Evolutionary conservation across 1,284 basidiomycete genomes (phyloP).

Genomic region (Rhodotorula sp.): DNA sequence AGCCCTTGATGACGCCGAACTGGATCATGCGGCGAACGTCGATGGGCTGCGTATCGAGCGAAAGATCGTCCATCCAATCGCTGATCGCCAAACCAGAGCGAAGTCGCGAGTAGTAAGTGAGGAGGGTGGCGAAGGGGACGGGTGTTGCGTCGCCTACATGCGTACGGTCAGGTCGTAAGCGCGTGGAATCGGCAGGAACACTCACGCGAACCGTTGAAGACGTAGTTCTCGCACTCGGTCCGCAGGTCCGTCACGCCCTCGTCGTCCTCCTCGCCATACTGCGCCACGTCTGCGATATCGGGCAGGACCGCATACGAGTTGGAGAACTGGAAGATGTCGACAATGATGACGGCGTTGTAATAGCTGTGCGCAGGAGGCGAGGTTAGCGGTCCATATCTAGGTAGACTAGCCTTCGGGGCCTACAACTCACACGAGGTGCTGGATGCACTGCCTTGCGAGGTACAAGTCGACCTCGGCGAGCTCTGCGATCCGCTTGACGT

Average conservation of each 20-base stretch:
- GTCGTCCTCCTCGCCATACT: conserved; percentile 37
- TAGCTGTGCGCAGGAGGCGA: conserved; percentile 57
- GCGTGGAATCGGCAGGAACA: background rate
- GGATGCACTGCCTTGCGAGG: conserved; percentile 80
- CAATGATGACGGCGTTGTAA: conserved; percentile 92
- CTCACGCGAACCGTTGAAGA: conserved; percentile 32
- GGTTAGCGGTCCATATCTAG: background rate
- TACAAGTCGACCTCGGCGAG: conserved; percentile 85
- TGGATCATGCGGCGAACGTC: conserved; percentile 93
- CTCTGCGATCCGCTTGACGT: conserved; percentile 85
- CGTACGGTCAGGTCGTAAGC: background rate
- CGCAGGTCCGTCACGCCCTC: conserved; percentile 35
- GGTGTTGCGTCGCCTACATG: conserved; percentile 23
- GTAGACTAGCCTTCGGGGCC: background rate
- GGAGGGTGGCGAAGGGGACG: conserved; percentile 55
- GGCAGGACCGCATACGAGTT: conserved; percentile 74
- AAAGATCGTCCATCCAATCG: conserved; percentile 82
- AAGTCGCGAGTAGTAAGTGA: conserved; percentile 82
- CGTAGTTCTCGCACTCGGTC: conserved; percentile 43
- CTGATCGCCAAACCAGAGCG: conserved; percentile 77
- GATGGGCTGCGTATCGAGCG: conserved; percentile 69
- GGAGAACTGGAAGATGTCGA: conserved; percentile 96
- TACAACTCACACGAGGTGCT: conserved; percentile 76
- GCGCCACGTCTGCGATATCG: conserved; percentile 32
- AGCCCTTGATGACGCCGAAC: conserved; percentile 99